Evolutionary conservation across 768 basidiomycete species (phyloP).

Genomic region (Lactarius deliciosus): DNA sequence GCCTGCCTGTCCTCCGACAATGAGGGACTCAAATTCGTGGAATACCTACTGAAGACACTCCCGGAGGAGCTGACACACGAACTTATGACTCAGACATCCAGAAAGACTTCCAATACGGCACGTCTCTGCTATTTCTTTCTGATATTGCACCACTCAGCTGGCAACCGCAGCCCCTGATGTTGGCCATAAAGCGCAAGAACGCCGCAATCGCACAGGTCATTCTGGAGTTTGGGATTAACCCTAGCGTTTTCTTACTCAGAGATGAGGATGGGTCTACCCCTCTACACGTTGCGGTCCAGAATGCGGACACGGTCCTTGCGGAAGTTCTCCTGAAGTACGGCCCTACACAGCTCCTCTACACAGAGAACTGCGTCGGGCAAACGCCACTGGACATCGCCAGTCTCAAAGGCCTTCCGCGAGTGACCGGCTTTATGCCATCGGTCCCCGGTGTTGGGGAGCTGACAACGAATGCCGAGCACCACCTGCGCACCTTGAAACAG

Average conservation of each 20-base stretch:
- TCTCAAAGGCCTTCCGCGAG: slow-evolving; percentile 23
- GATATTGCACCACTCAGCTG: slow-evolving; percentile 1
- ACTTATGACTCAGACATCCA: slow-evolving; percentile 48
- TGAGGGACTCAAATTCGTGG: slow-evolving; percentile 35
- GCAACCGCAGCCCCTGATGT: slow-evolving; percentile 48
- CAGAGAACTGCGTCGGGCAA: slow-evolving; percentile 46
- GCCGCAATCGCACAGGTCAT: slow-evolving; percentile 36
- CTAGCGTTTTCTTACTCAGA: slow-evolving; percentile 39
- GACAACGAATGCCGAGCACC: not conserved
- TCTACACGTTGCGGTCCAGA: slow-evolving; percentile 48
- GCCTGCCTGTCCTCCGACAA: slow-evolving; percentile 37
- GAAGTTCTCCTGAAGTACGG: slow-evolving; percentile 41
- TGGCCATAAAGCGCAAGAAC: slow-evolving; percentile 45
- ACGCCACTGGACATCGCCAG: slow-evolving; percentile 35
- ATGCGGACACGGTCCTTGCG: slow-evolving; percentile 39
- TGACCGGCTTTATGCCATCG: not conserved
- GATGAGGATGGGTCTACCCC: slow-evolving; percentile 53
- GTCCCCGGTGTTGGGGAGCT: not conserved
- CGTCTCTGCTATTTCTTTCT: slow-evolving; percentile 21
- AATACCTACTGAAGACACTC: slow-evolving; percentile 49
- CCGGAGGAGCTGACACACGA: slow-evolving; percentile 48
- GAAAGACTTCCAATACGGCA: slow-evolving; percentile 49
- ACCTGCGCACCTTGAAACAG: not conserved
- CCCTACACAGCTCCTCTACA: slow-evolving; percentile 42
- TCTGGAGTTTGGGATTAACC: slow-evolving; percentile 42